Base-by-base conservation (phyloP, 164 flowering plant species). In the Aristolochia fimbriata region DNA sequence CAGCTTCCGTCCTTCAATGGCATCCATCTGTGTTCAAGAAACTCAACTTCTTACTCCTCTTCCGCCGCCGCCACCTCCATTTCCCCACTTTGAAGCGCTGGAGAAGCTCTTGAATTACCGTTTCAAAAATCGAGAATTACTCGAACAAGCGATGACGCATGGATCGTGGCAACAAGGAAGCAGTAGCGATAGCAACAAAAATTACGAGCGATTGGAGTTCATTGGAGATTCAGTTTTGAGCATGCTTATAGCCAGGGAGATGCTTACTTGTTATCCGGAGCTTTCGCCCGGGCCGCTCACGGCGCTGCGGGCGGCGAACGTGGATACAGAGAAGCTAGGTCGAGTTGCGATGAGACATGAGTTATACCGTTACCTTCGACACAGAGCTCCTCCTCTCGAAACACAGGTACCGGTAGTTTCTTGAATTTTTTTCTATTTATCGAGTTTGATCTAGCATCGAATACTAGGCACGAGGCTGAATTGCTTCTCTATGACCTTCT, bases 341-440 rank as follows among this genome's bases (percentile, higher is more conserved):
- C 58, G 65, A 0, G 65, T 54, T 1, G 65, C 65, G 0, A 23
- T 59, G 21, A 55, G 56, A 12, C 65, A 67, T 55, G 45, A 57
- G 10, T 51, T 71, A 25, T 57, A 61, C 49, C 43, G 46, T 2
- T 61, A 27, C 55, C 48, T 83, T 13, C 78, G 83, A 1, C 83
- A 77, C 59, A 67, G 63, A 22, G 69, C 69, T 1, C 73, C 80
- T 12, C 20, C 53, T 0, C 69, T 85, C 43, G 50, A 59, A 0
- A 62, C 69, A 43, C 76, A 78, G 71, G 88, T 82, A 72, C 5
- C 5, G 30, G 2, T 2, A 27, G 3, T 3, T 9, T 23, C 12
- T 43, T 19, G 3, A 27, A n/a, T n/a, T n/a, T 11, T 37, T 7
- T 37, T n/a, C n/a, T 6, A 3, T 19, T 41, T 57, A 27, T 27